phyloP scores from a whole-genome alignment of 1,284 basidiomycete genomes.

The Boletellus deceptivus region DNA sequence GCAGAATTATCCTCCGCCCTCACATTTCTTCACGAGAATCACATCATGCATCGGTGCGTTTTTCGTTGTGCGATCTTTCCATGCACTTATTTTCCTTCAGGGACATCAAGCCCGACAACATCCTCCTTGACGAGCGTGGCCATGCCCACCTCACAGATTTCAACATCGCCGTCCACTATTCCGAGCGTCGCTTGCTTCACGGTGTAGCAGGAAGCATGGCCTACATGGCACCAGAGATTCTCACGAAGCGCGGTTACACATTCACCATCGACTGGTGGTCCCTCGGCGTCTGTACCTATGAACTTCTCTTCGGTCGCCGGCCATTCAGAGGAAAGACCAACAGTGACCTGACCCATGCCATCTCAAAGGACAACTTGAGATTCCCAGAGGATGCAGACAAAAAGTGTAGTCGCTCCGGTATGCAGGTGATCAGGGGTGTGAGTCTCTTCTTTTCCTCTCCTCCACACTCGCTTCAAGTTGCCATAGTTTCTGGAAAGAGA shows the following conservation, averaged over 20 bases:
- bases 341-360: conserved; percentile 84
- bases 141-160: conserved; percentile 98
- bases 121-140: conserved; percentile 91
- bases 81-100: conserved; percentile 40
- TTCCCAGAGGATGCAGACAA: conserved; percentile 77
- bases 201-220: conserved; percentile 99
- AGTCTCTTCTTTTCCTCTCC: conserved; percentile 29
- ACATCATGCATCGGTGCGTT: conserved; percentile 89
- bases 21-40: conserved; percentile 88
- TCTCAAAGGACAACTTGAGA: conserved; percentile 71
- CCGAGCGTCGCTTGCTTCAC: conserved; percentile 77
- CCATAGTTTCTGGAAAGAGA: conserved; percentile 83
- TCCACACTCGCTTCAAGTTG: conserved; percentile 10
- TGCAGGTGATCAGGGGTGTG: conserved; percentile 68
- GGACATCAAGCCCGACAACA: conserved; percentile 97
- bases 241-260: conserved; percentile 81
- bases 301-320: conserved; percentile 87
- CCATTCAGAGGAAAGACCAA: conserved; percentile 94
- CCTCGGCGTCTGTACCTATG: conserved; percentile 88
- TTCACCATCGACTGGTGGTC: conserved; percentile 97
- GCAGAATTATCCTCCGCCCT: conserved; percentile 89
- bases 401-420: conserved; percentile 65
- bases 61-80: conserved; percentile 23
- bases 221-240: conserved; percentile 97
- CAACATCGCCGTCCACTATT: conserved; percentile 97